These are phyloP conservation scores for Colletotrichum lindemuthianum DNA, from an alignment of 2,329 filamentous ascomycete genomes.

Conservation along the genomic window DNA sequence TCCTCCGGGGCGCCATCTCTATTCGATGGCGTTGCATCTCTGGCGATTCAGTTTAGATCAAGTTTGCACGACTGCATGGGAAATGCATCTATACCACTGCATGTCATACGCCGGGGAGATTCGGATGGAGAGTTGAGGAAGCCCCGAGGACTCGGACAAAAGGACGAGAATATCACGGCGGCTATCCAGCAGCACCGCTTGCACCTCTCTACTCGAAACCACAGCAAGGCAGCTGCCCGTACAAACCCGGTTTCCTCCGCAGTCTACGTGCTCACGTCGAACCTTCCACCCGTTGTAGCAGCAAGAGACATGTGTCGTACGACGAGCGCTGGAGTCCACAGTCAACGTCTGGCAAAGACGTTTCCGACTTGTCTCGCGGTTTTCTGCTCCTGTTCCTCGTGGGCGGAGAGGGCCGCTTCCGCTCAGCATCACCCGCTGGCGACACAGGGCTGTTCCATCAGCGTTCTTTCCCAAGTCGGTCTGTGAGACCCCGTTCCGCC, in stretches of 20 bases:
- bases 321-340: not conserved
- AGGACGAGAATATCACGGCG: no score
- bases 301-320: slow-evolving; percentile 14
- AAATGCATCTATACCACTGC: no score
- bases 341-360: slow-evolving; percentile 13
- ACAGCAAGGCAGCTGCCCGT: not conserved
- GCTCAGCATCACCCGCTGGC: not conserved
- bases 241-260: slow-evolving; percentile 1
- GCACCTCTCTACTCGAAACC: slow-evolving; percentile 1
- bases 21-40: no score
- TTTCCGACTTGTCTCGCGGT: not conserved
- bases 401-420: slow-evolving; percentile 4
- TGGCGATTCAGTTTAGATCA: no score
- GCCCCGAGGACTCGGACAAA: no score
- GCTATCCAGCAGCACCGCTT: not conserved
- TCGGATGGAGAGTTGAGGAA: no score
- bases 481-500: no score
- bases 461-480: no score
- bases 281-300: not conserved
- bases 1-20: not conserved
- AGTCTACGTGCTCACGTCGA: not conserved
- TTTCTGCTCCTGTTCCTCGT: no score
- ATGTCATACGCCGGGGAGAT: no score
- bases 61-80: no score
- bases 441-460: not conserved